A percentile compares a stretch with the other conserved stretches of the same genome.
Evolutionary conservation across 1,284 basidiomycete species (phyloP).

Genomic region (Trametes sp.): DNA sequence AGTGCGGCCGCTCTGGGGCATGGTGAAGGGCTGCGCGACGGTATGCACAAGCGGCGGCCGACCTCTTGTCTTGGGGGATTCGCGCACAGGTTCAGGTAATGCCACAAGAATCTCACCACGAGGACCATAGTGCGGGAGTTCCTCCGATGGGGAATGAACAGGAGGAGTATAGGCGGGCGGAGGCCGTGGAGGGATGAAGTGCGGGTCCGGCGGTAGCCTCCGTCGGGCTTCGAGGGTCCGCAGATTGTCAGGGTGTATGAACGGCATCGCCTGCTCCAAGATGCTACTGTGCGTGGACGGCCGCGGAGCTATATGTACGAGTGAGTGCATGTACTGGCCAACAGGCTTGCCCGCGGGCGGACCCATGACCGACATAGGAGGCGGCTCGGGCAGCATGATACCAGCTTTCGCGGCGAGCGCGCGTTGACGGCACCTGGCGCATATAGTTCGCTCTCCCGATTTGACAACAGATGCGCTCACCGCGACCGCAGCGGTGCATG

Average conservation of each 20-base stretch:
- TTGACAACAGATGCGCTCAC: not conserved
- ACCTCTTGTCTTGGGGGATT: not conserved
- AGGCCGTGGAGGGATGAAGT: not conserved
- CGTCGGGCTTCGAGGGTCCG: conserved; percentile 3
- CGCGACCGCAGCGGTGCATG: not conserved
- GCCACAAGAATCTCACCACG: conserved; percentile 18
- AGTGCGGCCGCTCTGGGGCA: not conserved
- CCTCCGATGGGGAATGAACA: not conserved
- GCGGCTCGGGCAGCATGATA: conserved; percentile 3
- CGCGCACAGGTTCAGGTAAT: not conserved
- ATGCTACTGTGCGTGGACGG: not conserved
- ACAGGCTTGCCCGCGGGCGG: not conserved
- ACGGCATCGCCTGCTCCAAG: not conserved
- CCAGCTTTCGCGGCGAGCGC: not conserved
- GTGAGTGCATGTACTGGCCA: not conserved
- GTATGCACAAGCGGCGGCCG: not conserved
- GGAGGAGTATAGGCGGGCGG: not conserved
- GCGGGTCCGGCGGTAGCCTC: not conserved
- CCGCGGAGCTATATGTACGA: not conserved
- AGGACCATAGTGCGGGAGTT: conserved; percentile 21
- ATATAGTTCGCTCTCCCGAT: not conserved
- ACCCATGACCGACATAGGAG: not conserved
- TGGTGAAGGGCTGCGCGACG: not conserved
- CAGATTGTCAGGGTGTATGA: conserved; percentile 25
- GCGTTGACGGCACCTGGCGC: not conserved